A percentile compares a stretch with the other conserved stretches of the same genome.
phyloP scores from a whole-genome alignment of 345 rosid species.

The Erodium maritimum region DNA sequence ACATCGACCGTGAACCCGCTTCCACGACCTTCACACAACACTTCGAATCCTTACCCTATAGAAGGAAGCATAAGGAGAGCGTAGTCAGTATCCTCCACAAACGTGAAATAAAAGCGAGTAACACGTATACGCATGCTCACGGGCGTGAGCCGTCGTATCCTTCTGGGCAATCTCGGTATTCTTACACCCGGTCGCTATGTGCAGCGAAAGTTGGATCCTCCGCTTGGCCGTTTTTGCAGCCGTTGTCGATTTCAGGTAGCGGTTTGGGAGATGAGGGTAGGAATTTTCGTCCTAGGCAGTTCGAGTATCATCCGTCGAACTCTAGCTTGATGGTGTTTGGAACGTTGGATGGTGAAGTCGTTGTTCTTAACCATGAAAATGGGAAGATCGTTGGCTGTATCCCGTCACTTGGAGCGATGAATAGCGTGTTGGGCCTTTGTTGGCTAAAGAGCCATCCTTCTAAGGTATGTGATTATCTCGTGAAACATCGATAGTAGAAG shows the following conservation, averaged over 20 bases:
- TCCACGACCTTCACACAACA: slow-evolving; percentile 31
- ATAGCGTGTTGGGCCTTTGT: slow-evolving; percentile 84
- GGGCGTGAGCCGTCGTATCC: slow-evolving; percentile 20
- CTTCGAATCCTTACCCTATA: slow-evolving; percentile 75
- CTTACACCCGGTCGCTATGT: slow-evolving; percentile 63
- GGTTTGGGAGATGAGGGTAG: slow-evolving; percentile 27
- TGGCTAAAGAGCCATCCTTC: slow-evolving; percentile 85
- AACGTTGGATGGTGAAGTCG: slow-evolving; percentile 88
- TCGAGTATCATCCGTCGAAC: slow-evolving; percentile 83
- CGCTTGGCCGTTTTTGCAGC: slow-evolving; percentile 62
- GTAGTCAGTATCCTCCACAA: slow-evolving; percentile 51
- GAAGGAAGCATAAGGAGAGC: slow-evolving; percentile 55
- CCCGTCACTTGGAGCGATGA: slow-evolving; percentile 62
- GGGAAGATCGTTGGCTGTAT: slow-evolving; percentile 61
- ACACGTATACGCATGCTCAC: slow-evolving; percentile 10
- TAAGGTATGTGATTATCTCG: slow-evolving; percentile 37
- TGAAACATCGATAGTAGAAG: neutral
- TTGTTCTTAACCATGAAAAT: slow-evolving; percentile 79
- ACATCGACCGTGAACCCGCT: slow-evolving; percentile 66
- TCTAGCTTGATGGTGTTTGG: slow-evolving; percentile 76
- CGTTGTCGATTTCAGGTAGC: slow-evolving; percentile 41
- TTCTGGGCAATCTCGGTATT: slow-evolving; percentile 40
- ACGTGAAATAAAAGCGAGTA: slow-evolving; percentile 59
- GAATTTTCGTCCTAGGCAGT: slow-evolving; percentile 79
- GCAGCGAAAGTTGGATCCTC: slow-evolving; percentile 86